Base-by-base conservation (phyloP, 345 rosid species). In the Abelmoschus esculentus region DNA sequence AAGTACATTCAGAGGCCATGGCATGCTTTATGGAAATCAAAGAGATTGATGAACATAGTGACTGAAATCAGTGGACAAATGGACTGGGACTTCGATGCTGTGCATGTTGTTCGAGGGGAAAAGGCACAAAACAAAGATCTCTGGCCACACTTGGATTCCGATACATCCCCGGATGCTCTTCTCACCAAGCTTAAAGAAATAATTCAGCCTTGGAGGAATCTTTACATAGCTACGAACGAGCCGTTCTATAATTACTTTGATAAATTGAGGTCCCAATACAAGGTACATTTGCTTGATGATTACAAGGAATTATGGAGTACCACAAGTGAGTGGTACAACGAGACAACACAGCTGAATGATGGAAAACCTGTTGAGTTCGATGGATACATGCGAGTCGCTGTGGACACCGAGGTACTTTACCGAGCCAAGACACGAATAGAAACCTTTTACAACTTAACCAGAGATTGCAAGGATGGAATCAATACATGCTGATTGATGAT, bases 11-110 rank as follows among this genome's bases (percentile, higher is more conserved):
- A 85, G 55, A 83, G 99, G 81, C 97, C 97, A 0, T 91, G 97
- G 96, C 85, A 86, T 6, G 79, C 96, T 0, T 55, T 89, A 75
- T 93, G 96, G 96, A 91, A 93, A 79, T 93, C 96, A 6, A 93
- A 91, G 90, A 87, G 96, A 68, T 72, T 93, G 73, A 93, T 93
- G 97, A 86, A 89, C 79, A 91, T 93, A 6, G 96, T 93, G 22
- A 67, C 97, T 0, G 95, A 80, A 62, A 87, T 93, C 26, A 88
- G 96, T 9, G 96, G 97, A 53, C 81, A 67, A 72, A 89, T 91
- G 98, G 97, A 93, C 76, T 93, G 98, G 97, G 96, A 93, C 64
- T 91, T 89, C 60, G 93, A 89, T 70, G 89, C 92, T 0, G 95
- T 81, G 76, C 98, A 93, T 61, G 96, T 93, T 29, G 90, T 91